Evolutionary conservation across 768 basidiomycete species (phyloP), one percentile per base, ranked within the genome.

Genomic region (Stropharia rugosoannulata): DNA sequence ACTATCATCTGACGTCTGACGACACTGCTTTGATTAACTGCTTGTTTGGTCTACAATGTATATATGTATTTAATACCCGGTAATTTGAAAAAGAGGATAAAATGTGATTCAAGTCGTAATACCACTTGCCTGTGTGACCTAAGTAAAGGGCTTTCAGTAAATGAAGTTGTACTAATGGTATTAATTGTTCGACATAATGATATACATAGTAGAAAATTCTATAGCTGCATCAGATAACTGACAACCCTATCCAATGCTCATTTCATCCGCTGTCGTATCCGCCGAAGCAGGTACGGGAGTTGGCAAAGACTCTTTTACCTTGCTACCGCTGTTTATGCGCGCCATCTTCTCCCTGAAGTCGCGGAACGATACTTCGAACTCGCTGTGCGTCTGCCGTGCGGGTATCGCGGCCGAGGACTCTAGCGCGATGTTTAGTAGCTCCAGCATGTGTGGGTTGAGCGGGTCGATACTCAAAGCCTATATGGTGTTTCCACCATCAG

Each of bases 381-480:
- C 71, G 22, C 56, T 32, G 25, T 68, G 55, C 22, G 51, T 57
- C 19, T 65, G 57, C 13, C 63, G 61, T 35, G 60, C 36, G 27
- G 61, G 51, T 10, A 53, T 56, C 38, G 54, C 52, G 22, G 64
- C 58, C 7, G 69, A 71, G n/a, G 67, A 55, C 49, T 93, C 90
- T 16, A 95, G 80, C 2, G 92, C 91, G 52, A 89, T 79, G 60
- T 92, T 90, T 39, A 95, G 79, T 53, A 94, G 73, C 62, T 93
- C 93, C 42, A 93, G 79, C 29, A 90, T 78, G 66, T 92, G 87
- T 4, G 84, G 78, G 62, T 95, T 93, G 56, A 91, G 87, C 8
- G 90, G 91, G 64, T 93, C 89, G 58, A 93, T 77, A 63, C 88
- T 88, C 48, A 95, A 72, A 0, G 90, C 86, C 87, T 90, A 61